These are phyloP conservation scores for Ziziphus jujuba DNA, from an alignment of 306 rosid species.

Conservation along the genomic window DNA sequence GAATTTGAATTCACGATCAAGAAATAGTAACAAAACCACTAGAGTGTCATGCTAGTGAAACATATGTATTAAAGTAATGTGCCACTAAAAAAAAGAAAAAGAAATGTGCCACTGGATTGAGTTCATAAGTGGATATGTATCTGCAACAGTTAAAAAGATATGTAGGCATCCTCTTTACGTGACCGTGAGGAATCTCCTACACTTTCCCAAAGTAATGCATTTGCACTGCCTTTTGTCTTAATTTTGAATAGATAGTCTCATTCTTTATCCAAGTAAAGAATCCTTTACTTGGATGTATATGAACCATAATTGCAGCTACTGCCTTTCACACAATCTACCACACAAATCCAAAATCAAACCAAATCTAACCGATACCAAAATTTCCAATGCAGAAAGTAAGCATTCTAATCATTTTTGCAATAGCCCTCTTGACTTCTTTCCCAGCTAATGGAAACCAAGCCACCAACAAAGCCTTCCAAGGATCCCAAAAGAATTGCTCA, in stretches of 20 bases:
- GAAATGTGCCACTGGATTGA: background rate
- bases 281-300: background rate
- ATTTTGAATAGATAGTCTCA: background rate
- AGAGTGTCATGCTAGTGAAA: no score
- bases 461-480: constrained; percentile 4
- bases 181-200: constrained; percentile 17
- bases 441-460: constrained; percentile 1
- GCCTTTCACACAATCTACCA: background rate
- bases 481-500: constrained; percentile 26
- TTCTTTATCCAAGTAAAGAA: background rate
- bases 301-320: background rate
- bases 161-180: background rate
- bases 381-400: constrained; percentile 17
- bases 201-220: constrained; percentile 23
- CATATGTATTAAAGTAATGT: no score
- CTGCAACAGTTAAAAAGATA: constrained; percentile 12
- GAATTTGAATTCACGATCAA: no score
- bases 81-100: no score
- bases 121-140: constrained; percentile 3
- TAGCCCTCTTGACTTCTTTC: constrained; percentile 16
- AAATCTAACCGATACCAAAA: background rate
- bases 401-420: constrained; percentile 4
- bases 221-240: background rate
- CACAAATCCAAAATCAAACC: background rate
- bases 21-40: no score